phyloP scores from a whole-genome alignment of 257 asterid genomes.

The Nicotiana sylvestris region DNA sequence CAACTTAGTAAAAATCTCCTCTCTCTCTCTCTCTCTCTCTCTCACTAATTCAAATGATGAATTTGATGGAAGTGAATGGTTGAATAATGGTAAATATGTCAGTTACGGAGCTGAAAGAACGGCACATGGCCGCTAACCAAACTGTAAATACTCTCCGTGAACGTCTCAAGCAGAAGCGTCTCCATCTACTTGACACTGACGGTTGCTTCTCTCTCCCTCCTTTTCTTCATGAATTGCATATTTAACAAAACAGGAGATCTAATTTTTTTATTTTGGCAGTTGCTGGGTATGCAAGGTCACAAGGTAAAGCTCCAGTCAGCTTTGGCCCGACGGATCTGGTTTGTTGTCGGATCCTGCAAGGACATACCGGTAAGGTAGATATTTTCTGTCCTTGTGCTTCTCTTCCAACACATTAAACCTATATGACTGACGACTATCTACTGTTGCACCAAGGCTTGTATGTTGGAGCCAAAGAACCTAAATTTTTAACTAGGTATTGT shows the following conservation, averaged over 20 bases:
- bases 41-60: too few relatives aligned
- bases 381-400: not conserved
- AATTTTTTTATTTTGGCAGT: slow-evolving; percentile 38
- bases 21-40: too few relatives aligned
- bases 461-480: too few relatives aligned
- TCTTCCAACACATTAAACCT: too few relatives aligned
- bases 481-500: too few relatives aligned
- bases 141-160: slow-evolving; percentile 72
- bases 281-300: slow-evolving; percentile 73
- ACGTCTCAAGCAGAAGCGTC: slow-evolving; percentile 66
- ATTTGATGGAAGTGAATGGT: too few relatives aligned
- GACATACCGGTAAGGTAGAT: slow-evolving; percentile 86
- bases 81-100: slow-evolving; percentile 38
- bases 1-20: too few relatives aligned
- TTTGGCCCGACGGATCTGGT: slow-evolving; percentile 97
- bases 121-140: slow-evolving; percentile 81
- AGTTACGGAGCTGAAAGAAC: slow-evolving; percentile 79
- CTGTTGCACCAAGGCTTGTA: not conserved
- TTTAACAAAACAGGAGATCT: slow-evolving; percentile 28
- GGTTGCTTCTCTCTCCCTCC: slow-evolving; percentile 31
- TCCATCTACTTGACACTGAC: slow-evolving; percentile 78
- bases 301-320: slow-evolving; percentile 73
- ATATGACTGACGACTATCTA: too few relatives aligned
- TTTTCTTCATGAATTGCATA: not conserved
- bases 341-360: slow-evolving; percentile 93